Conservation (phyloP, 352 stramenopile species). For the Phytophthora tubulina region DNA sequence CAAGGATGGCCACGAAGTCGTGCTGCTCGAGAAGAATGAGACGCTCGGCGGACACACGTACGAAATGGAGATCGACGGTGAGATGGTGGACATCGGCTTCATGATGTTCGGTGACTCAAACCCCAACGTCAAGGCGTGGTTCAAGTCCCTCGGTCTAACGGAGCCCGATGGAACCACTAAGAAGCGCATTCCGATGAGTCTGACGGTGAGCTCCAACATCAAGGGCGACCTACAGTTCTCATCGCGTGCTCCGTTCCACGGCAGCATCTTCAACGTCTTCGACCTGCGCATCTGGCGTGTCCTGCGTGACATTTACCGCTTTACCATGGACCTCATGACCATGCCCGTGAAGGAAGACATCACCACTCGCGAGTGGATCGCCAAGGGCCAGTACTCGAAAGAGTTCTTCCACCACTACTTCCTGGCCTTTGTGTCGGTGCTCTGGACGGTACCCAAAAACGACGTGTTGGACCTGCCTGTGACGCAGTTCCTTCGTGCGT, state of each 20-base stretch:
- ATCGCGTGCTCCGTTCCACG: conserved; percentile 79
- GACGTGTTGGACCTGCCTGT: conserved; percentile 86
- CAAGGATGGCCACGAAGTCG: conserved; percentile 86
- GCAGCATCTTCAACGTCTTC: conserved; percentile 70
- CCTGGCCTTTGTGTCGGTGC: conserved; percentile 86
- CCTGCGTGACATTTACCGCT: conserved; percentile 88
- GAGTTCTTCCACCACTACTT: conserved; percentile 92
- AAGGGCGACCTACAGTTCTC: conserved; percentile 88
- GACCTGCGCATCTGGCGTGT: conserved; percentile 85
- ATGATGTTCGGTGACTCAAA: conserved; percentile 94
- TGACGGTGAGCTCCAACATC: conserved; percentile 87
- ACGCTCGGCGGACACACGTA: conserved; percentile 86
- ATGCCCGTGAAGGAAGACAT: conserved; percentile 83
- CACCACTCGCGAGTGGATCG: conserved; percentile 82
- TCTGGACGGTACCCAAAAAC: conserved; percentile 89
- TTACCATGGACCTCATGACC: conserved; percentile 88
- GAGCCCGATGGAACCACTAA: conserved; percentile 85
- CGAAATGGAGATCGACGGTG: conserved; percentile 88
- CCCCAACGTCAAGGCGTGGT: conserved; percentile 92
- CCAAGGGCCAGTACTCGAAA: conserved; percentile 73
- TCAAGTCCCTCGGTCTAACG: conserved; percentile 87
- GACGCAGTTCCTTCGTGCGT: conserved; percentile 87
- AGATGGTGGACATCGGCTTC: conserved; percentile 89
- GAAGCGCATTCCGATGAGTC: conserved; percentile 89
- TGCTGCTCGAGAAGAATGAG: conserved; percentile 86